Evolutionary conservation across 169 alveolate species (phyloP), one percentile per base, ranked within the genome.

Genomic region (Cryptosporidium bovis): DNA sequence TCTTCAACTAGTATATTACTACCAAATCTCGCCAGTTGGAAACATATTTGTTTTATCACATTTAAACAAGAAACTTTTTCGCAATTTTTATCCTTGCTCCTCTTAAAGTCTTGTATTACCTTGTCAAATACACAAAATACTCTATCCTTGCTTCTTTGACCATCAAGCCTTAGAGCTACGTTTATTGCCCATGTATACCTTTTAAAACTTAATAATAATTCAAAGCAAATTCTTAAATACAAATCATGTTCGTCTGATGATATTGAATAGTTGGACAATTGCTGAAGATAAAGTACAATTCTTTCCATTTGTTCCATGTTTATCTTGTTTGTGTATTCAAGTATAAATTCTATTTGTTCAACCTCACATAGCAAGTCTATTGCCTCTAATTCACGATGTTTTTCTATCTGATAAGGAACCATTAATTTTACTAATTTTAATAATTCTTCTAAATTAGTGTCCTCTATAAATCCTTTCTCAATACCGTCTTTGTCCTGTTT

Each of bases 381-480:
- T 18, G 95, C 97, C 69, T 93, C 96, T 60, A 91, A 87, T 82
- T 93, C 96, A 48, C 96, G 92, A 82, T 92, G 94, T 85, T 95
- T 95, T 66, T 92, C 91, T 71, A 95, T 92, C 66, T 93, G 94
- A 89, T 90, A 95, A 18, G 97, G 97, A 24, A 93, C 94, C 51
- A 95, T 91, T 33, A 84, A 82, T 58, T 90, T 91, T 51, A 93
- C 97, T 18, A 95, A 62, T 51, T 90, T 90, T 31, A 65, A 34
- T 64, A 90, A 71, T 31, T 91, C 92, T 44, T 83, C 67, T 31
- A 64, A 51, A 51, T 82, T 64, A 20, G 46, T 64, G 2, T 66
- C 82, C 56, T 87, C 67, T 20, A 65, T 91, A 33, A 82, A 55
- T 6, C 20, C 82, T 87, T 82, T 66, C 82, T 15, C 84, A 51